Evolutionary conservation across 306 rosid species (phyloP).

Genomic region (Canavalia gladiata): DNA sequence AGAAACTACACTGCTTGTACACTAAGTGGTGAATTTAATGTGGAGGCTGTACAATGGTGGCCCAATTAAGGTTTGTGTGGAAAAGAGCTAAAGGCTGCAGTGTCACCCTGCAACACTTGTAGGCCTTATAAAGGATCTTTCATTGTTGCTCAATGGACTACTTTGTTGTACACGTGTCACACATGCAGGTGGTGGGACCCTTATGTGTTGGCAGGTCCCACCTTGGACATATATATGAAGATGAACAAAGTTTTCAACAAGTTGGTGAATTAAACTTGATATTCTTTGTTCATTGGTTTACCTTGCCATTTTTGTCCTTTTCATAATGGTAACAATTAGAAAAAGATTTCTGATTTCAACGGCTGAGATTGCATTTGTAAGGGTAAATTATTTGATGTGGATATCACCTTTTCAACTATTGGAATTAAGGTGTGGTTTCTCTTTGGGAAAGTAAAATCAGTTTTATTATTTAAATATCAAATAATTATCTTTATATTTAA

Average conservation of each 20-base stretch:
- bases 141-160: constrained; percentile 28
- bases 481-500: too few relatives aligned
- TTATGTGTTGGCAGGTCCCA: constrained; percentile 13
- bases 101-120: constrained; percentile 48
- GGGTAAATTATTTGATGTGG: too few relatives aligned
- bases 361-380: neutral
- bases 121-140: constrained; percentile 55
- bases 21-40: constrained; percentile 75
- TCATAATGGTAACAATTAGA: neutral
- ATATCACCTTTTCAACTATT: too few relatives aligned
- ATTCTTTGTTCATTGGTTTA: constrained; percentile 7
- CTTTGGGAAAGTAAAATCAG: too few relatives aligned
- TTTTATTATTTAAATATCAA: too few relatives aligned
- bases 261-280: neutral
- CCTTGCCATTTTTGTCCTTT: constrained; percentile 24
- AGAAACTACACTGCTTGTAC: constrained; percentile 14
- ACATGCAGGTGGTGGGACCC: constrained; percentile 58
- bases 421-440: too few relatives aligned
- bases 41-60: constrained; percentile 63
- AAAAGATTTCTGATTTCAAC: neutral
- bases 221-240: constrained; percentile 21
- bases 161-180: constrained; percentile 56
- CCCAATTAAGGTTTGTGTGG: constrained; percentile 54
- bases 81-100: constrained; percentile 58
- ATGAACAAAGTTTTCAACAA: constrained; percentile 13